phyloP scores from a whole-genome alignment of 2,329 filamentous ascomycete genomes.

The Penicillium sp. region DNA sequence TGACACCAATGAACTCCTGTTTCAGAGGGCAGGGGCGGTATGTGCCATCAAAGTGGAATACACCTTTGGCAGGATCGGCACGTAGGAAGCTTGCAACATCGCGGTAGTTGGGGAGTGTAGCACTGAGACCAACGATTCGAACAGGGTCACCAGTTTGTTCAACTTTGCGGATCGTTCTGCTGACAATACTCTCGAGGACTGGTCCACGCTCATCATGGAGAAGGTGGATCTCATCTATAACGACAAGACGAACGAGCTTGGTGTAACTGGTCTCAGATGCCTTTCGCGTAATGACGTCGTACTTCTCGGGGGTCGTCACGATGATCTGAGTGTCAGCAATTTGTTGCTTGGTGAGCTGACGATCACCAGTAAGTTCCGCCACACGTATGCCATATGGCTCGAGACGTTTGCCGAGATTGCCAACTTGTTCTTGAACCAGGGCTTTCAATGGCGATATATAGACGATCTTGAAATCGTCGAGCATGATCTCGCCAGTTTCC shows the following conservation, averaged over 20 bases:
- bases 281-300: conserved; percentile 98
- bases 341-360: conserved; percentile 96
- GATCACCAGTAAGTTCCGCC: conserved; percentile 92
- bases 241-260: conserved; percentile 88
- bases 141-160: conserved; percentile 94
- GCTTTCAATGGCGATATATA: conserved; percentile 96
- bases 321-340: conserved; percentile 97
- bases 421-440: conserved; percentile 93
- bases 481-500: conserved; percentile 83
- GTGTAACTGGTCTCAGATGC: conserved; percentile 96
- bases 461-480: conserved; percentile 97
- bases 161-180: conserved; percentile 82
- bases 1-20: conserved; percentile 96
- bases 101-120: conserved; percentile 90
- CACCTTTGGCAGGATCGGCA: conserved; percentile 73
- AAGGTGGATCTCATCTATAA: conserved; percentile 97
- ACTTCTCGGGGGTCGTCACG: conserved; percentile 97
- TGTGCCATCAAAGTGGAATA: conserved; percentile 95
- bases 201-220: conserved; percentile 96
- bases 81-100: conserved; percentile 95
- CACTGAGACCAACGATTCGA: conserved; percentile 84
- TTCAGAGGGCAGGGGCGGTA: conserved; percentile 89
- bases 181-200: conserved; percentile 93
- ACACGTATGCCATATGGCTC: conserved; percentile 88
- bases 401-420: conserved; percentile 88